Conservation (phyloP, 2,329 filamentous ascomycete species). For the Exophiala aquamarina region DNA sequence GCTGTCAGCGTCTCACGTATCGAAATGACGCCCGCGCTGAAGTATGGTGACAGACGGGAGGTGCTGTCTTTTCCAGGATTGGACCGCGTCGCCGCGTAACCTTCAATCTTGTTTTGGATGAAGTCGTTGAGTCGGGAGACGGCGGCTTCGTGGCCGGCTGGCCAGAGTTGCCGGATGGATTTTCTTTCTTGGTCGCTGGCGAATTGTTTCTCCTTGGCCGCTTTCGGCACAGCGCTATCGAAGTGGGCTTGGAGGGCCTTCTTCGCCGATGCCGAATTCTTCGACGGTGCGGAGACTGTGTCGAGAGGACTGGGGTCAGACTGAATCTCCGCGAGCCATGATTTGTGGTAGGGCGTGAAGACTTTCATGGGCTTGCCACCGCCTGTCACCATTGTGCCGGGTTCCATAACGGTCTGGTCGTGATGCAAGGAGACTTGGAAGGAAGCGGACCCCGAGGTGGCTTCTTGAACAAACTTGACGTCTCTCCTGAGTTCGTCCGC, state of each 20-base stretch:
- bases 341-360: constrained; percentile 52
- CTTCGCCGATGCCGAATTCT: constrained; percentile 35
- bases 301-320: constrained; percentile 45
- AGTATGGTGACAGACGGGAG: constrained; percentile 37
- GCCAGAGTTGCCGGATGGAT: constrained; percentile 38
- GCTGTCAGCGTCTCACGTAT: constrained; percentile 47
- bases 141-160: constrained; percentile 35
- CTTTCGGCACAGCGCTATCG: constrained; percentile 29
- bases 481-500: constrained; percentile 48
- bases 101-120: constrained; percentile 33
- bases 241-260: constrained; percentile 38
- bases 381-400: constrained; percentile 43
- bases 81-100: constrained; percentile 35
- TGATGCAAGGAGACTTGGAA: constrained; percentile 46
- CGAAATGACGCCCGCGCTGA: constrained; percentile 39
- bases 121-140: constrained; percentile 34
- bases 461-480: constrained; percentile 41
- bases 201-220: constrained; percentile 35
- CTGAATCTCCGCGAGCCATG: constrained; percentile 47
- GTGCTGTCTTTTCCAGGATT: constrained; percentile 36
- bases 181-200: constrained; percentile 32
- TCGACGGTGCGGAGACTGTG: constrained; percentile 40
- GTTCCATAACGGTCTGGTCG: constrained; percentile 51
- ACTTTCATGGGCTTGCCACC: constrained; percentile 51
- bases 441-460: constrained; percentile 22